Conservation (phyloP, 2,329 filamentous ascomycete species). For the Dothidotthia symphoricarpi region DNA sequence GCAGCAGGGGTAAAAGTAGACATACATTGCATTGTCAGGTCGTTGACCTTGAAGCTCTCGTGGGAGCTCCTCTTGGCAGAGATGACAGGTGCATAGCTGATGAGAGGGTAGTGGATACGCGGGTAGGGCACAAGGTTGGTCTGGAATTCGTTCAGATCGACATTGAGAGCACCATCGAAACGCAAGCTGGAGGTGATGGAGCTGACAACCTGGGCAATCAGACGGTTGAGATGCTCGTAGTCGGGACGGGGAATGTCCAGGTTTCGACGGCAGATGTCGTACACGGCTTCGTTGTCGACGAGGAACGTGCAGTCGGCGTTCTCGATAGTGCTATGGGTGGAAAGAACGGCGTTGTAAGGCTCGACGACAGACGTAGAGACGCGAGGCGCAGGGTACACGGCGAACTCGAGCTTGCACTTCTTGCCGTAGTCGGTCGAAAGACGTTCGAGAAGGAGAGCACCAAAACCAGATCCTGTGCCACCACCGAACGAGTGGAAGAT, state of each 20-base stretch:
- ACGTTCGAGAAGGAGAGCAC: constrained; percentile 68
- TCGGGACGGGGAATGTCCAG: constrained; percentile 67
- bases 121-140: constrained; percentile 73
- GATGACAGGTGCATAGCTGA: constrained; percentile 70
- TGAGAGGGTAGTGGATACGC: constrained; percentile 71
- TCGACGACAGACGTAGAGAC: constrained; percentile 70
- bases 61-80: constrained; percentile 75
- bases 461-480: constrained; percentile 71
- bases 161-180: constrained; percentile 70
- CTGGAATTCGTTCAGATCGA: constrained; percentile 76
- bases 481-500: constrained; percentile 75
- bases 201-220: constrained; percentile 72
- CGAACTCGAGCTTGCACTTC: constrained; percentile 75
- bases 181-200: constrained; percentile 71
- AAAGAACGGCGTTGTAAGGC: constrained; percentile 72
- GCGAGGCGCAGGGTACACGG: constrained; percentile 68
- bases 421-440: constrained; percentile 72
- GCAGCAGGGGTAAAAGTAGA: neutral
- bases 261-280: constrained; percentile 72
- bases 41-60: constrained; percentile 83
- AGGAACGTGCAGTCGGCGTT: constrained; percentile 78
- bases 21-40: constrained; percentile 70
- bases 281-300: constrained; percentile 72
- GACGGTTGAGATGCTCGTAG: constrained; percentile 70
- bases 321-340: constrained; percentile 73